Evolutionary conservation across 495 filamentous ascomycete genomes (phyloP), one percentile per base, ranked within the genome.

Genomic region (Lichenothelia convexa): DNA sequence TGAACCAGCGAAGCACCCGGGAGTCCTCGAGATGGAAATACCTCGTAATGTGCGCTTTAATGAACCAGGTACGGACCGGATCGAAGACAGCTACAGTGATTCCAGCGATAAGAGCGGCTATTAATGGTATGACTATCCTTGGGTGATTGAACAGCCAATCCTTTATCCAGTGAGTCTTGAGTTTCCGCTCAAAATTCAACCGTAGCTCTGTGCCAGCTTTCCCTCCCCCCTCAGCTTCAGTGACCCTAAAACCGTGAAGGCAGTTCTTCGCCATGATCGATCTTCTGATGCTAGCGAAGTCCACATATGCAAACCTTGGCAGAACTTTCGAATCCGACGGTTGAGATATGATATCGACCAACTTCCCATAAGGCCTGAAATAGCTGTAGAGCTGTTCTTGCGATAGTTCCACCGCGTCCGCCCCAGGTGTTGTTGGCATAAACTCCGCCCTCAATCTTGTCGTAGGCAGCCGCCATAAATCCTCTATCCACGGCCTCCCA

Each of bases 401-500:
- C 0, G 78, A 81, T n/a, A 94, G 55, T 41, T 91, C 83, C 3
- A 67, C 68, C 0, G 73, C 70, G 31, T 74, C 56, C 2, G 54
- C 63, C 2, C 80, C 80, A 0, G 80, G 63, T 12, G 58, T 57
- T n/a, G 65, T 52, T 2, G 81, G 68, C 8, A 89, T 60, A 49
- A 93, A 94, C 51, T 97, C 89, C 23, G 94, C 73, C 40, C 67
- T 75, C 27, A 97, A 41, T 30, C 71, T 68, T 19, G 61, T 57
- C 38, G 74, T 84, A 2, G 89, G 89, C 17, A 81, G 73, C 7
- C 86, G 73, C 44, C 79, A 78, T 2, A 97, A 60, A 56, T 97
- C 89, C 47, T 97, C 89, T 15, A 95, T 62, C 89, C 89, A 97
- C 0, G 89, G 89, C n/a, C 68, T 67, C 8, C 89, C 89, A 13